Evolutionary conservation across 1,284 basidiomycete genomes (phyloP), one percentile per base, ranked within the genome.

Genomic region (Filobasidium uniguttulatum): DNA sequence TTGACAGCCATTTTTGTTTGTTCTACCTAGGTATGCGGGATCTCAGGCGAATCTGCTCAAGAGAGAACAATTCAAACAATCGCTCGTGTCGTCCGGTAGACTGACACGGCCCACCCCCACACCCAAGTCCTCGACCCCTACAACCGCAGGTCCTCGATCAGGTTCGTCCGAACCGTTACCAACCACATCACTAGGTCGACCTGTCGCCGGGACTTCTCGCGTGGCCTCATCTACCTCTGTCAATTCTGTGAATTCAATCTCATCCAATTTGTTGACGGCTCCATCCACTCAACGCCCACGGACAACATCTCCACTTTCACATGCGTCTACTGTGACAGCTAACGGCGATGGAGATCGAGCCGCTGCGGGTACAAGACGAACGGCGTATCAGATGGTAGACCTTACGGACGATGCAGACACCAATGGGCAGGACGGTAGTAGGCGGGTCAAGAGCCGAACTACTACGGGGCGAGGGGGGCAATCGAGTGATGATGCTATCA

Each of bases 181-280:
- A 17, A 41, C 30, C 5, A 52, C 50, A 4, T 23, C 50, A 12
- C 20, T 31, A 6, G 50, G 50, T 23, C 51, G 51, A 19, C 51
- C 51, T 19, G 25, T 53, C 12, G 40, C 51, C 10, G 46, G 51
- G 10, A 49, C 41, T n/a, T 36, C 37, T 19, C 46, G 51, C 3
- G 50, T 45, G 19, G 46, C 41, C 15, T 53, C 51, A 8, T 49
- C 46, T 22, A 49, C 25, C 17, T 53, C 51, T 31, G n/a, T 48
- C 3, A 43, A 43, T 29, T 23, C 40, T 9, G 40, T n/a, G n/a
- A n/a, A 43, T 43, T 23, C 40, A 17, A 26, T 43, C 9, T 14
- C 26, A 14, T 23, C 22, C 15, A 33, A 33, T n/a, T 10, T 33
- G 31, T 33, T 33, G n/a, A n/a, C 31, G 10, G 10, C 31, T 9